Conservation (phyloP, 225 moss, liverwort and hornwort genomes). For the Climacium dendroides region DNA sequence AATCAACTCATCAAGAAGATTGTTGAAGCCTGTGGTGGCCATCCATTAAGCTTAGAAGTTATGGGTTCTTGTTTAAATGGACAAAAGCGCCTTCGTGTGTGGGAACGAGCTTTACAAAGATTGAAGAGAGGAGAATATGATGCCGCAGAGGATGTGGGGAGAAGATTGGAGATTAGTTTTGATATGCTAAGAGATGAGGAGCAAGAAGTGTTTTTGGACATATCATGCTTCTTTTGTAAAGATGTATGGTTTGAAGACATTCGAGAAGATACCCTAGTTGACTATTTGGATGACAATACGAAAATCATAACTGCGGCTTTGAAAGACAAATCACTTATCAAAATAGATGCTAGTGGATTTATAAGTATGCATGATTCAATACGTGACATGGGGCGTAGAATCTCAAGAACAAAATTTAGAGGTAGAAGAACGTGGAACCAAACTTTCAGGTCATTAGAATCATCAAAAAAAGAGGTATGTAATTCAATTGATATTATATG, state of each 20-base stretch:
- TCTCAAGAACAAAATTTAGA: neutral
- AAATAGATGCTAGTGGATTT: neutral
- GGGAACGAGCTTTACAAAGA: neutral
- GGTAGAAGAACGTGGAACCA: neutral
- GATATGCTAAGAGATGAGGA: neutral
- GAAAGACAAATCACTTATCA: neutral
- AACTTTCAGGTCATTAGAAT: neutral
- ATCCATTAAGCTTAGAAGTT: neutral
- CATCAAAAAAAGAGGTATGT: neutral
- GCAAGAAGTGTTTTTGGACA: neutral
- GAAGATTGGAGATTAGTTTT: neutral
- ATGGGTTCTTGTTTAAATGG: neutral
- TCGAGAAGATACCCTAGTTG: neutral
- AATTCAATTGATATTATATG: neutral
- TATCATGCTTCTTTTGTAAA: neutral
- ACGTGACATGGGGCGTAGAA: neutral
- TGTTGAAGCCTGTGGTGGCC: neutral
- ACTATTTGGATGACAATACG: neutral
- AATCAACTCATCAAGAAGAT: neutral
- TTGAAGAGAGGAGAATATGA: neutral
- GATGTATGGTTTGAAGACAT: neutral
- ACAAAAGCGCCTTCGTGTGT: neutral
- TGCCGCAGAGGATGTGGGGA: neutral
- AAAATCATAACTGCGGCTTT: neutral
- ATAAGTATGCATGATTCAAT: neutral